phyloP scores from a whole-genome alignment of 768 basidiomycete species.

The Rhizopogon roseolus region DNA sequence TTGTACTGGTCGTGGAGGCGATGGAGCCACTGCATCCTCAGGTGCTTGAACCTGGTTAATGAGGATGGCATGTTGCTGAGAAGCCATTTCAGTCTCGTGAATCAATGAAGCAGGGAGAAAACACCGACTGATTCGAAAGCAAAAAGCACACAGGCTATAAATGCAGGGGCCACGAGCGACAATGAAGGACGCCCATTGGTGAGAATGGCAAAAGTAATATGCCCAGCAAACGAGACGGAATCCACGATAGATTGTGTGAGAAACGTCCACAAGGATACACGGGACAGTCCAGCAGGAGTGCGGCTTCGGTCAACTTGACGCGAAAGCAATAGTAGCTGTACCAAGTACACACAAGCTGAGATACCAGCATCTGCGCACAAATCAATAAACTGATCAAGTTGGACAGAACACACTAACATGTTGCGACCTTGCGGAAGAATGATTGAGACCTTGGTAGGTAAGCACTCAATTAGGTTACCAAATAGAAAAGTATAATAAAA shows the following conservation, averaged over 20 bases:
- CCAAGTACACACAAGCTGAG: slow-evolving; percentile 61
- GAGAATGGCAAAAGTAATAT: slow-evolving; percentile 84
- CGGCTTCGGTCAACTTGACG: slow-evolving; percentile 73
- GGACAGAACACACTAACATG: slow-evolving; percentile 35
- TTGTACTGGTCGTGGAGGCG: slow-evolving; percentile 17
- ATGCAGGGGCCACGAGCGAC: slow-evolving; percentile 79
- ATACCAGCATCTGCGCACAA: slow-evolving; percentile 60
- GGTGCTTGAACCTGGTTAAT: slow-evolving; percentile 82
- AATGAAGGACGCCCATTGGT: slow-evolving; percentile 80
- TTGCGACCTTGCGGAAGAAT: slow-evolving; percentile 74
- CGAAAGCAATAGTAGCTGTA: slow-evolving; percentile 60
- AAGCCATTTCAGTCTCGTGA: background rate
- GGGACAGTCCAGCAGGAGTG: slow-evolving; percentile 73
- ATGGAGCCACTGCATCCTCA: slow-evolving; percentile 44
- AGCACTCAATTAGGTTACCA: background rate
- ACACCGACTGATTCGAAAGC: slow-evolving; percentile 74
- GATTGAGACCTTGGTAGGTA: slow-evolving; percentile 39
- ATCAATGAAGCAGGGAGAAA: background rate
- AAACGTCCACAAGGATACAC: slow-evolving; percentile 82
- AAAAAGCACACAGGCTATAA: slow-evolving; percentile 75
- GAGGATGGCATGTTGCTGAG: slow-evolving; percentile 78
- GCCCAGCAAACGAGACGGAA: slow-evolving; percentile 80
- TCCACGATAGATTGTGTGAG: slow-evolving; percentile 76
- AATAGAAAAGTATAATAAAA: slow-evolving; percentile 3
- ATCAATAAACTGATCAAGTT: background rate